Percentiles rank a stretch among this genome's conserved stretches.
Conservation (phyloP, 805 yeast genomes). For the Pichia scutulata region DNA sequence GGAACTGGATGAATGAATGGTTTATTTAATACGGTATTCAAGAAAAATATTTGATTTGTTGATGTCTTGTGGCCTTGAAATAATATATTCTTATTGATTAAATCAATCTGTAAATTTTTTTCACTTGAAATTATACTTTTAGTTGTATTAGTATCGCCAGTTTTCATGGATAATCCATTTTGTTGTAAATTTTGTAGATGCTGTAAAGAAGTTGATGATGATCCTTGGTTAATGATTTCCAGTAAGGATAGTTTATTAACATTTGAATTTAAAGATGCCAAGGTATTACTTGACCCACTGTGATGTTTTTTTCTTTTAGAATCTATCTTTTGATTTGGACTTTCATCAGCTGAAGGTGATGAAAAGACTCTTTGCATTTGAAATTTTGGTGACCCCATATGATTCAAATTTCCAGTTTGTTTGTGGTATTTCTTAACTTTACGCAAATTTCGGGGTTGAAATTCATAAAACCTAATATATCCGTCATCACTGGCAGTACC, state of each 20-base stretch:
- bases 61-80: not conserved
- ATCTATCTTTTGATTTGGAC: not conserved
- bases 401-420: not conserved
- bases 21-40: not conserved
- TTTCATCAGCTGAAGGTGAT: not conserved
- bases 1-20: conserved; percentile 21
- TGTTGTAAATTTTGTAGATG: conserved; percentile 1
- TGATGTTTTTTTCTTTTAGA: not conserved
- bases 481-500: conserved; percentile 55
- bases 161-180: not conserved
- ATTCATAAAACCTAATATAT: conserved; percentile 44
- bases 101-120: not conserved
- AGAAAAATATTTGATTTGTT: not conserved
- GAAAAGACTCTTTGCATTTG: conserved; percentile 6
- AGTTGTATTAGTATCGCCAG: not conserved
- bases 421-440: conserved; percentile 21
- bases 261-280: not conserved
- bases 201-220: conserved; percentile 6
- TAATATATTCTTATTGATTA: not conserved
- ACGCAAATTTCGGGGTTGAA: conserved; percentile 38
- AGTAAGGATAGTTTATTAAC: conserved; percentile 20
- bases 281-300: not conserved
- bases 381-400: conserved; percentile 2
- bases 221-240: conserved; percentile 23
- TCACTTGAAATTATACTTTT: not conserved